Conservation (phyloP, 2,329 filamentous ascomycete species). For the Exophiala sp. region DNA sequence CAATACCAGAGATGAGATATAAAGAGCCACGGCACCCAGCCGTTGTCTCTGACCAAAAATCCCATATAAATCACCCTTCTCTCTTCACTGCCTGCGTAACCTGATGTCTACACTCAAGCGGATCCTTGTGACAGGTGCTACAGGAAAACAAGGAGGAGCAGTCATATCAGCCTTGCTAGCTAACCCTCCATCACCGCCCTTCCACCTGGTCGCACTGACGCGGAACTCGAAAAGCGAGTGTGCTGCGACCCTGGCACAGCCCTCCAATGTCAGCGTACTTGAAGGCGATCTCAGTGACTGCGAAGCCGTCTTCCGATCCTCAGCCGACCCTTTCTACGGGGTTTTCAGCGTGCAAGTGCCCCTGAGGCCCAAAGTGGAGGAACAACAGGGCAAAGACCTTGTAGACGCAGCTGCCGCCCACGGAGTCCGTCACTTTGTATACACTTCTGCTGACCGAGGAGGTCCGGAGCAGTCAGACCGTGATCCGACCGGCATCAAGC, state of each 20-base stretch:
- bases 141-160: conserved; percentile 46
- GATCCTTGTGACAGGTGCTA: conserved; percentile 45
- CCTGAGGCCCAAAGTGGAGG: conserved; percentile 30
- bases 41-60: too few species aligned
- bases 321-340: conserved; percentile 24
- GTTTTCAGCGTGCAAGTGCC: conserved; percentile 27
- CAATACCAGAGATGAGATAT: too few species aligned
- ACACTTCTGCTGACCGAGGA: conserved; percentile 36
- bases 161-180: conserved; percentile 41
- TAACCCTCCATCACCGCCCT: conserved; percentile 7
- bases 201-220: conserved; percentile 25
- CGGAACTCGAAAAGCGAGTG: conserved; percentile 17
- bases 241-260: conserved; percentile 18
- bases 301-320: too few species aligned
- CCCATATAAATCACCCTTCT: too few species aligned
- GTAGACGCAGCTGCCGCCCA: conserved; percentile 33
- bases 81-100: too few species aligned
- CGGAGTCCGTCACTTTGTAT: conserved; percentile 36
- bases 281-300: conserved; percentile 22
- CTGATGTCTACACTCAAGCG: too few species aligned
- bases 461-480: conserved; percentile 22
- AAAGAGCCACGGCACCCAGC: too few species aligned
- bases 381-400: conserved; percentile 36
- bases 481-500: conserved; percentile 28
- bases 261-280: conserved; percentile 20